Evolutionary conservation across 345 rosid species (phyloP).

Genomic region (Xanthoceras sorbifolium): DNA sequence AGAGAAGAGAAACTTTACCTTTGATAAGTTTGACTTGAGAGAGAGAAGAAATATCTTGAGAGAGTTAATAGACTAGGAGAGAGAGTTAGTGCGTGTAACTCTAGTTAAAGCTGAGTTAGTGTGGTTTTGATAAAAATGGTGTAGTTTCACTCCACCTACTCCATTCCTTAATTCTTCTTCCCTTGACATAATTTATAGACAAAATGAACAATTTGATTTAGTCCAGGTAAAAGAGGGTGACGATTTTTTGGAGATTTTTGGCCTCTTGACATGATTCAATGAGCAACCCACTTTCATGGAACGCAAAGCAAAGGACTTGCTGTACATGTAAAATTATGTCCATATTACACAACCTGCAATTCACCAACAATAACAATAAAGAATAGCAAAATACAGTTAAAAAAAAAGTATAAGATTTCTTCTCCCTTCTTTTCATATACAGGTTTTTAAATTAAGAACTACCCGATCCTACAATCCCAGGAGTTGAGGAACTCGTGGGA

Average conservation of each 20-base stretch:
- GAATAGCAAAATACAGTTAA: background rate
- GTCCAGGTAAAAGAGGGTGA: constrained; percentile 90
- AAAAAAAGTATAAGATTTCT: no score
- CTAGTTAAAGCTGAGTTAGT: no score
- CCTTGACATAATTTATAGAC: constrained; percentile 14
- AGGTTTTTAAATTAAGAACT: no score
- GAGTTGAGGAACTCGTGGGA: no score
- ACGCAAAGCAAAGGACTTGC: constrained; percentile 97
- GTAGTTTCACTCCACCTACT: no score
- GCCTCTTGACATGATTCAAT: constrained; percentile 99
- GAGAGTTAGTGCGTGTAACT: no score
- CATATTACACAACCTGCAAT: constrained; percentile 88
- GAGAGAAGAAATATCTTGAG: no score
- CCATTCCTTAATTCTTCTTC: constrained; percentile 2
- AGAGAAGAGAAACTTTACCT: no score
- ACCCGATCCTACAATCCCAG: background rate
- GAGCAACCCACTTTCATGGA: constrained; percentile 88
- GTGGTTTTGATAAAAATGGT: constrained; percentile 12
- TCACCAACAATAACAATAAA: constrained; percentile 5
- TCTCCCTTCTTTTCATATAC: no score
- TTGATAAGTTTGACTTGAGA: no score
- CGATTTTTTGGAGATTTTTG: constrained; percentile 83
- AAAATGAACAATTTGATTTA: constrained; percentile 36
- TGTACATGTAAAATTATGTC: constrained; percentile 95
- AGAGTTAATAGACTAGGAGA: no score